Evolutionary conservation across 202 grass and related monocot genomes (phyloP).

Genomic region (Musa balbisiana): DNA sequence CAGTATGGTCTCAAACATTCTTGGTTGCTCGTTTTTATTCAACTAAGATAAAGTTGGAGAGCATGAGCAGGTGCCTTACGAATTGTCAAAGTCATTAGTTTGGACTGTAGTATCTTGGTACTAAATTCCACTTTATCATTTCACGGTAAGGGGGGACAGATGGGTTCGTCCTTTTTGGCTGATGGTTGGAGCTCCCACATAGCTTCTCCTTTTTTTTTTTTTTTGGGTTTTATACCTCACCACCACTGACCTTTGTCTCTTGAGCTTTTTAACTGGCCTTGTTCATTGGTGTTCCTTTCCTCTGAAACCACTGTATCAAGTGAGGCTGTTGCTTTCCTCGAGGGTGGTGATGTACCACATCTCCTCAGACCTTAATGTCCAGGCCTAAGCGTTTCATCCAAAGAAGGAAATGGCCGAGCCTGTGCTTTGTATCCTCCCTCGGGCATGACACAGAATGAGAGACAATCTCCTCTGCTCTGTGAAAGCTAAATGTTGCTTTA

Average conservation of each 20-base stretch:
- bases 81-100: slow-evolving; percentile 23
- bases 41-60: neutral
- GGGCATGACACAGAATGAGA: neutral
- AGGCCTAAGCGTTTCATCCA: neutral
- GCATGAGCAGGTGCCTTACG: neutral
- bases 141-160: neutral
- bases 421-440: neutral
- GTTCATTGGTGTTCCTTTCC: neutral
- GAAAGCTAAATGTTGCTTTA: slow-evolving; percentile 3
- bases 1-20: too few relatives aligned
- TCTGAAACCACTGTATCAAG: neutral
- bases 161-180: slow-evolving; percentile 1
- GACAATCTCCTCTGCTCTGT: neutral
- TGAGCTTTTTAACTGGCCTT: slow-evolving; percentile 9
- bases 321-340: neutral
- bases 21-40: neutral
- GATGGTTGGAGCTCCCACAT: slow-evolving; percentile 17
- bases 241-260: slow-evolving; percentile 16
- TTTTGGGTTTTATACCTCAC: slow-evolving; percentile 8
- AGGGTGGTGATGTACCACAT: neutral
- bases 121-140: slow-evolving; percentile 14
- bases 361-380: neutral
- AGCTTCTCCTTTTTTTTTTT: neutral
- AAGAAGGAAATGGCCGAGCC: neutral
- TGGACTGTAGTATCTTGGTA: slow-evolving; percentile 13